A percentile compares a stretch with the other conserved stretches of the same genome.
phyloP scores from a whole-genome alignment of 441 rosid genomes.

The Erodium moschatum region DNA sequence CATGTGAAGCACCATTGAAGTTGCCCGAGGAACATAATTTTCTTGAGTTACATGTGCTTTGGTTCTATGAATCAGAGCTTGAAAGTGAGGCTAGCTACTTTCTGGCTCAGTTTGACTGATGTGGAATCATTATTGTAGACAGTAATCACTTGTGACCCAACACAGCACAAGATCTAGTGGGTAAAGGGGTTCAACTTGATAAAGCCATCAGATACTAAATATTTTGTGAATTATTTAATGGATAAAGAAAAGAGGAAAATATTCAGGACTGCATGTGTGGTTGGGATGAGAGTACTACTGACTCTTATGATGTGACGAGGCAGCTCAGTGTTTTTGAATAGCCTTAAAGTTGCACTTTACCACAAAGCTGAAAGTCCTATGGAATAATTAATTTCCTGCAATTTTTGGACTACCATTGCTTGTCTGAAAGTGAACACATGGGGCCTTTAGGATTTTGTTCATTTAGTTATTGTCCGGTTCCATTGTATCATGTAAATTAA shows the following conservation, averaged over 20 bases:
- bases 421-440: neutral
- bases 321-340: slow-evolving; percentile 16
- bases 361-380: neutral
- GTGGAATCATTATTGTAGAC: neutral
- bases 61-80: neutral
- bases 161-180: neutral
- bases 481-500: slow-evolving; percentile 1
- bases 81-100: too few species aligned
- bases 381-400: slow-evolving; percentile 5
- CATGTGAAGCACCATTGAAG: neutral
- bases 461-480: neutral
- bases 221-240: neutral
- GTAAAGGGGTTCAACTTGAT: too few species aligned
- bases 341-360: slow-evolving; percentile 21
- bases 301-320: slow-evolving; percentile 35
- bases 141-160: slow-evolving; percentile 11
- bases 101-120: too few species aligned
- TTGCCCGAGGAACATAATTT: neutral
- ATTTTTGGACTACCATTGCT: slow-evolving; percentile 4
- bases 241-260: slow-evolving; percentile 3
- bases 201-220: neutral
- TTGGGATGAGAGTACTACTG: slow-evolving; percentile 25
- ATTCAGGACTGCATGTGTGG: slow-evolving; percentile 21
- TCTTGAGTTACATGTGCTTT: neutral
- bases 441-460: neutral